Evolutionary conservation across 805 yeast species (phyloP).

Genomic region (Zygotorulaspora florentina): DNA sequence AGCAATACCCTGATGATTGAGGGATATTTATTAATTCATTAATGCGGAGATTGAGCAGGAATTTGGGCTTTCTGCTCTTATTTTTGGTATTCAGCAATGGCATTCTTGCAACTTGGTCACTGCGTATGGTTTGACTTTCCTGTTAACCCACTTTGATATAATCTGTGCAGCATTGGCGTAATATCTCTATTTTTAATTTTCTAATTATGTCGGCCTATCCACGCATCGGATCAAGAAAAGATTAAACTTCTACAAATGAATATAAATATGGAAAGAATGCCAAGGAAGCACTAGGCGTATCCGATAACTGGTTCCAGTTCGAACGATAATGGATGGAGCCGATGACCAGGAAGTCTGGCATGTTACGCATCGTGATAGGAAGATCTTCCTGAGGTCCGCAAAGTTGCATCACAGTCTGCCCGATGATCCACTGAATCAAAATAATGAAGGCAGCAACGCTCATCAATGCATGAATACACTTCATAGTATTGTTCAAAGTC

Average conservation of each 20-base stretch:
- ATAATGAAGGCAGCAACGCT: not conserved
- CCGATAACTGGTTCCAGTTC: too few species aligned
- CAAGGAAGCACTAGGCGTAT: too few species aligned
- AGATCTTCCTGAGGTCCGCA: not conserved
- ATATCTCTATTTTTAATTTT: not conserved
- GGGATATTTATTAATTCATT: slow-evolving; percentile 82
- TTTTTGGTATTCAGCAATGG: slow-evolving; percentile 17
- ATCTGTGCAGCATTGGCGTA: too few species aligned
- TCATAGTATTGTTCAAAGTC: slow-evolving; percentile 12
- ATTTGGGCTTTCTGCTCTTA: slow-evolving; percentile 51
- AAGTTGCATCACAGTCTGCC: not conserved
- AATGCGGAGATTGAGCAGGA: slow-evolving; percentile 53
- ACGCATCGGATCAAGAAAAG: not conserved
- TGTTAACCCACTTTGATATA: not conserved
- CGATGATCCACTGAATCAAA: not conserved
- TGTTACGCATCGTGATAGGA: slow-evolving; percentile 1
- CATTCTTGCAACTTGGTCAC: slow-evolving; percentile 1
- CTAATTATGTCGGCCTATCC: not conserved
- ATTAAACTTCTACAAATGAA: not conserved
- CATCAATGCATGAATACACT: slow-evolving; percentile 10
- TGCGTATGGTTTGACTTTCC: not conserved
- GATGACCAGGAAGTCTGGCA: slow-evolving; percentile 1
- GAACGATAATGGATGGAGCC: not conserved
- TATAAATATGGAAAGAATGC: not conserved
- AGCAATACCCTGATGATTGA: slow-evolving; percentile 65